Conservation (phyloP, 192 early-diverging fungal species). For the Endogone sp. region DNA sequence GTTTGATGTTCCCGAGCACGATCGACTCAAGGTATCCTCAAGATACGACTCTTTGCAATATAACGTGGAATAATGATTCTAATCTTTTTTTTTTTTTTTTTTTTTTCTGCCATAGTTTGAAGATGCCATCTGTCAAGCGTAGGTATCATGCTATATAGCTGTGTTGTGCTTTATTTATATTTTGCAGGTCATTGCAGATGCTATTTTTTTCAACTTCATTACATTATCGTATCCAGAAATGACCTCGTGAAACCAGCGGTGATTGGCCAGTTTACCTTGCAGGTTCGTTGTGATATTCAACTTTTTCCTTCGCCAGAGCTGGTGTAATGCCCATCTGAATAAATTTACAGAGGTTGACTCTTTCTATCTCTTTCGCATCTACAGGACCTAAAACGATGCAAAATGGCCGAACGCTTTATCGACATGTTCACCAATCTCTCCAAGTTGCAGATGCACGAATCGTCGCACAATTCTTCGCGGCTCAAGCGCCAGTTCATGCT, state of each 20-base stretch:
- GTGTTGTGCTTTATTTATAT: too few relatives aligned
- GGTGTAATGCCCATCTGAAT: neutral
- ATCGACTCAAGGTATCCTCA: neutral
- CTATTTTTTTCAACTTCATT: too few relatives aligned
- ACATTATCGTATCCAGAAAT: constrained; percentile 14
- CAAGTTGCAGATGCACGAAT: constrained; percentile 28
- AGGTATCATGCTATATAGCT: neutral
- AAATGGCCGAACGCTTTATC: constrained; percentile 30
- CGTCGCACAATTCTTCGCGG: constrained; percentile 19
- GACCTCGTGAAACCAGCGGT: constrained; percentile 27
- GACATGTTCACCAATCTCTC: constrained; percentile 33
- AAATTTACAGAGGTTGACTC: neutral
- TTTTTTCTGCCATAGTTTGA: constrained; percentile 19
- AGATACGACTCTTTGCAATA: neutral
- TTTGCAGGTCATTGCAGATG: too few relatives aligned
- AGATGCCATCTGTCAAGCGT: constrained; percentile 34
- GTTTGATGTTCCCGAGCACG: neutral
- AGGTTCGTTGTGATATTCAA: neutral
- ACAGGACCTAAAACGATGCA: constrained; percentile 25
- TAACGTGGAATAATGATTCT: neutral
- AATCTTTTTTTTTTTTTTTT: neutral
- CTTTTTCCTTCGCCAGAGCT: too few relatives aligned
- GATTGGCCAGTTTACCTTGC: constrained; percentile 20
- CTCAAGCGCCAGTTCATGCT: constrained; percentile 14
- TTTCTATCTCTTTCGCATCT: neutral